These are phyloP conservation scores for Microbotryum intermedium DNA, from an alignment of 1,284 basidiomycete genomes.

Conservation along the genomic window DNA sequence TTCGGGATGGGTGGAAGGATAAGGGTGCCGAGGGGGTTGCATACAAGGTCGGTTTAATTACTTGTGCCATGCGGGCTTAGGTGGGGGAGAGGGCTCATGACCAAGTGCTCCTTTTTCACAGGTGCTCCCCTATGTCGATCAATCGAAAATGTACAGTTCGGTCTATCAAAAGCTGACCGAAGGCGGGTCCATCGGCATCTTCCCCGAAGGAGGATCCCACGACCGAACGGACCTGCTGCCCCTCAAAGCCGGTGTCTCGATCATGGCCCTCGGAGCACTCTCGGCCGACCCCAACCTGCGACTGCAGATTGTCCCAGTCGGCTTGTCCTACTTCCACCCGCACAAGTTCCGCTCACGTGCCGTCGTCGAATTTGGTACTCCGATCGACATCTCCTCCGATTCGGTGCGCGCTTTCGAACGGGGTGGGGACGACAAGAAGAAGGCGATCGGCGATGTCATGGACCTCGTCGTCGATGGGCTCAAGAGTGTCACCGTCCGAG, in stretches of 20 bases:
- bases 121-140: constrained; percentile 78
- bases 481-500: constrained; percentile 91
- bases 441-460: constrained; percentile 81
- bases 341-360: constrained; percentile 90
- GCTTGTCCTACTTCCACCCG: constrained; percentile 90
- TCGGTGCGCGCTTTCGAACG: constrained; percentile 82
- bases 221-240: constrained; percentile 90
- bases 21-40: constrained; percentile 18
- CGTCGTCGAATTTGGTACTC: constrained; percentile 91
- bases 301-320: constrained; percentile 90
- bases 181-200: constrained; percentile 87
- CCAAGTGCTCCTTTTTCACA: constrained; percentile 41
- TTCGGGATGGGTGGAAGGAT: constrained; percentile 35
- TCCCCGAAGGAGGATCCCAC: constrained; percentile 95
- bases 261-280: constrained; percentile 98
- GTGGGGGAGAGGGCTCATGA: background rate
- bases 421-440: constrained; percentile 79
- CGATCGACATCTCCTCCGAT: constrained; percentile 78
- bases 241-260: constrained; percentile 87
- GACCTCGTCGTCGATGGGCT: constrained; percentile 91
- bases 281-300: constrained; percentile 74
- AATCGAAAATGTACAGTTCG: constrained; percentile 87
- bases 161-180: constrained; percentile 83
- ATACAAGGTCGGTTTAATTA: constrained; percentile 25
- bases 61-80: background rate